A percentile compares a stretch with the other conserved stretches of the same genome.
Evolutionary conservation across 1,139 yeast genomes (phyloP).

Genomic region (Taphrina confusa): DNA sequence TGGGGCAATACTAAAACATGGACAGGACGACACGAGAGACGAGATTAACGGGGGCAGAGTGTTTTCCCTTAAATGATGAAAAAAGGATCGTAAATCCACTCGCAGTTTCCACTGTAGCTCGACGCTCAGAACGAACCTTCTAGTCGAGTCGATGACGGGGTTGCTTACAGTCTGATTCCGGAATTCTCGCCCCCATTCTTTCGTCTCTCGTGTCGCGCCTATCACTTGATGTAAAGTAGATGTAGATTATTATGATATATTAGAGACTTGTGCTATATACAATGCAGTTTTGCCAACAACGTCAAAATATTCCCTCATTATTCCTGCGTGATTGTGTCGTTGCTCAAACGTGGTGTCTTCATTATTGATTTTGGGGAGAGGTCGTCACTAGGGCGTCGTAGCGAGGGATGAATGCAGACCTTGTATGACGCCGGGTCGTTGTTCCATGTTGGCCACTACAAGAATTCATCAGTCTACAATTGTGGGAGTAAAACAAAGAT

Average conservation of each 20-base stretch:
- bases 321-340: no score
- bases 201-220: neutral
- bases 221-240: no score
- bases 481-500: neutral
- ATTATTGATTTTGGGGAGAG: no score
- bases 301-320: no score
- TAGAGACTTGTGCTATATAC: no score
- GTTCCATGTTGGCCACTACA: slow-evolving; percentile 6
- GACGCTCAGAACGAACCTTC: slow-evolving; percentile 33
- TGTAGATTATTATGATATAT: no score
- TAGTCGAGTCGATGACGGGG: slow-evolving; percentile 35
- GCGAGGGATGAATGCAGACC: neutral
- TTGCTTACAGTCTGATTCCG: slow-evolving; percentile 33
- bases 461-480: neutral
- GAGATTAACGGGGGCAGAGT: neutral
- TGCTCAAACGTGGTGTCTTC: no score
- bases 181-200: neutral
- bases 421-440: slow-evolving; percentile 3
- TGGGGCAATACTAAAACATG: neutral
- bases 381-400: neutral
- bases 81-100: slow-evolving; percentile 33
- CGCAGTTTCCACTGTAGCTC: slow-evolving; percentile 36
- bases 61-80: slow-evolving; percentile 22
- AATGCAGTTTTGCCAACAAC: no score
- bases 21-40: neutral